Percentiles rank a stretch among this genome's conserved stretches.
Evolutionary conservation across 2,329 filamentous ascomycete species (phyloP).

Genomic region (Thyridium curvatum): DNA sequence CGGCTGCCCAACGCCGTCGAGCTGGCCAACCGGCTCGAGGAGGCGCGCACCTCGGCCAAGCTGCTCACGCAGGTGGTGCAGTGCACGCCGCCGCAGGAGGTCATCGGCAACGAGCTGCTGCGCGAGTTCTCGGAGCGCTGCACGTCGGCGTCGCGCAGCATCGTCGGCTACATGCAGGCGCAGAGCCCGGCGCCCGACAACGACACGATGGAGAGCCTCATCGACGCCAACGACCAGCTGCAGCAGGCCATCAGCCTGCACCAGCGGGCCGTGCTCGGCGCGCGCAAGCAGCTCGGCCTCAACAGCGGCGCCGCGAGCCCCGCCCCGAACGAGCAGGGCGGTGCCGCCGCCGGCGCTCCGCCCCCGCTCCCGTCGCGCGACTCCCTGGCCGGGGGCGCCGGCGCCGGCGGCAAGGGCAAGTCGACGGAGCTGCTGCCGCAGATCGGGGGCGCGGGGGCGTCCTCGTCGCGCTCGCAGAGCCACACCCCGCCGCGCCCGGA

Average conservation of each 20-base stretch:
- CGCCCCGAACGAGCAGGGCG: constrained; percentile 15
- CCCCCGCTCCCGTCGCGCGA: background rate
- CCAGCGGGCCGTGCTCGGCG: constrained; percentile 68
- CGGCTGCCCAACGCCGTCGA: constrained; percentile 65
- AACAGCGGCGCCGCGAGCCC: constrained; percentile 19
- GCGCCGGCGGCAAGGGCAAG: constrained; percentile 17
- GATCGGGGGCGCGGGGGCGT: background rate
- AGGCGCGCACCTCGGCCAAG: constrained; percentile 84
- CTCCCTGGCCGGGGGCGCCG: background rate
- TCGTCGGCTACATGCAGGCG: constrained; percentile 80
- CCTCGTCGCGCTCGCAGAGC: constrained; percentile 1
- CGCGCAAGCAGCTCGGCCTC: constrained; percentile 47
- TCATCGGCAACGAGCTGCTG: constrained; percentile 80
- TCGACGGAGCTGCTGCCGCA: constrained; percentile 10
- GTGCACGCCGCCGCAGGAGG: constrained; percentile 70
- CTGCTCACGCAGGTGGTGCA: constrained; percentile 88
- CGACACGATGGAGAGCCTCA: constrained; percentile 86
- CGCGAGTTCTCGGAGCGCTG: constrained; percentile 89
- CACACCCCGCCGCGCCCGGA: constrained; percentile 9
- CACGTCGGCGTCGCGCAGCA: constrained; percentile 68
- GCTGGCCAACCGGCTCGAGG: constrained; percentile 76
- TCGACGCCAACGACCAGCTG: constrained; percentile 90
- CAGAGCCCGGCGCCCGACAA: constrained; percentile 80
- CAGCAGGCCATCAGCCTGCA: constrained; percentile 77
- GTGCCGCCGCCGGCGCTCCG: no score